These are phyloP conservation scores for Geopyxis carbonaria DNA, from an alignment of 495 filamentous ascomycete species.

Conservation along the genomic window DNA sequence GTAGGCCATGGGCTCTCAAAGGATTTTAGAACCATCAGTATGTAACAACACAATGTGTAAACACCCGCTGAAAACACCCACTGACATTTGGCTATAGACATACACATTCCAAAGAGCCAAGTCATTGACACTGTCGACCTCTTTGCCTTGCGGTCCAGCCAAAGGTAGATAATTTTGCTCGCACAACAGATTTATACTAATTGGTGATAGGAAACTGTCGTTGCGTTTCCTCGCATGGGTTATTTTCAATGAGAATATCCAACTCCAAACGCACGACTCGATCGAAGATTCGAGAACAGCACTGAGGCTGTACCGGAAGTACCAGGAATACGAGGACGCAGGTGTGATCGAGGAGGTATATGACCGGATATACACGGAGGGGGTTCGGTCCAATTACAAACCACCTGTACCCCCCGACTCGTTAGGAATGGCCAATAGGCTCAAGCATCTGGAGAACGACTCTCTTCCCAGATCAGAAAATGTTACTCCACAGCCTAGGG, in stretches of 20 bases:
- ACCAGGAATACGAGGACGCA: conserved; percentile 68
- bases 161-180: conserved; percentile 11
- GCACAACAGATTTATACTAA: conserved; percentile 27
- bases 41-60: conserved; percentile 1
- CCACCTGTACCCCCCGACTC: conserved; percentile 39
- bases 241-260: conserved; percentile 78
- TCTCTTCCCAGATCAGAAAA: not conserved
- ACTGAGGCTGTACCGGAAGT: conserved; percentile 76
- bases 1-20: conserved; percentile 82
- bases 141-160: conserved; percentile 49
- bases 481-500: not conserved
- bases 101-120: conserved; percentile 79
- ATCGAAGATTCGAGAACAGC: conserved; percentile 89
- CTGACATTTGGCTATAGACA: conserved; percentile 39
- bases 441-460: too few relatives aligned
- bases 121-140: conserved; percentile 83
- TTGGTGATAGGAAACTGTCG: conserved; percentile 69
- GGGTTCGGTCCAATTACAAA: conserved; percentile 51
- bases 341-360: conserved; percentile 64
- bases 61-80: too few relatives aligned
- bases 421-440: too few relatives aligned
- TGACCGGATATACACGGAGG: conserved; percentile 64
- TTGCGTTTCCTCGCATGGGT: conserved; percentile 78
- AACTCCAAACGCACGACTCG: conserved; percentile 74
- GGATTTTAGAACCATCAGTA: conserved; percentile 83